These are phyloP conservation scores for Citrullus mucosospermus DNA, from an alignment of 306 rosid genomes.

Conservation along the genomic window DNA sequence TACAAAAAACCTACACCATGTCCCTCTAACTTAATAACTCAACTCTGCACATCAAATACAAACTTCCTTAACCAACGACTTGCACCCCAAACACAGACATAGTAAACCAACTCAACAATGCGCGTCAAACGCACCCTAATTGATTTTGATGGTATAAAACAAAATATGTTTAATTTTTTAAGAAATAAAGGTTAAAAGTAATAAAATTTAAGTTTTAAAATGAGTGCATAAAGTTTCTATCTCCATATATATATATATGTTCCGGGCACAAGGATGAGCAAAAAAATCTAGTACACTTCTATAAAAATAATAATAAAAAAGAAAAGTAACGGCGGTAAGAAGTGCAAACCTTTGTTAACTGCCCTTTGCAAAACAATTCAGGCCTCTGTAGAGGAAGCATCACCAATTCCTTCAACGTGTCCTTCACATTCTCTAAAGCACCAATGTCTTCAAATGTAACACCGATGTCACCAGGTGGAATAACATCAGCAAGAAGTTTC, in stretches of 20 bases:
- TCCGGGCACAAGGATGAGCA: neutral
- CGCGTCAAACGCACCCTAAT: neutral
- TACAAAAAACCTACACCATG: too few relatives aligned
- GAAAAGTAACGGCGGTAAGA: neutral
- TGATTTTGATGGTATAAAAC: neutral
- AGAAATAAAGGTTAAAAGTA: neutral
- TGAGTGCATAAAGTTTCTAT: neutral
- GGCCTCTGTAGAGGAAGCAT: slow-evolving; percentile 98
- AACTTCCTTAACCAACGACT: too few relatives aligned
- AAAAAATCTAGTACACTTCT: neutral
- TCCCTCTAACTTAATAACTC: too few relatives aligned
- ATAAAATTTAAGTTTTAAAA: neutral
- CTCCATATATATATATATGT: too few relatives aligned
- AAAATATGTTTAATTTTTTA: neutral
- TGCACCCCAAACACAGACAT: too few relatives aligned
- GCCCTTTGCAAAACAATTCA: slow-evolving; percentile 84
- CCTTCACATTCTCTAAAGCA: slow-evolving; percentile 91
- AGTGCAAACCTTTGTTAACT: slow-evolving; percentile 59
- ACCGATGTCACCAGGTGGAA: slow-evolving; percentile 82
- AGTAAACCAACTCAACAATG: too few relatives aligned
- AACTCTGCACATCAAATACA: too few relatives aligned
- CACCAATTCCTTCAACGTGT: slow-evolving; percentile 89
- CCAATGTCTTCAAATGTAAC: slow-evolving; percentile 94
- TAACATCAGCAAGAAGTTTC: slow-evolving; percentile 82
- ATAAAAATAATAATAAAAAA: neutral